Evolutionary conservation across 2,329 filamentous ascomycete species (phyloP).

Genomic region (Bretziella fagacearum): DNA sequence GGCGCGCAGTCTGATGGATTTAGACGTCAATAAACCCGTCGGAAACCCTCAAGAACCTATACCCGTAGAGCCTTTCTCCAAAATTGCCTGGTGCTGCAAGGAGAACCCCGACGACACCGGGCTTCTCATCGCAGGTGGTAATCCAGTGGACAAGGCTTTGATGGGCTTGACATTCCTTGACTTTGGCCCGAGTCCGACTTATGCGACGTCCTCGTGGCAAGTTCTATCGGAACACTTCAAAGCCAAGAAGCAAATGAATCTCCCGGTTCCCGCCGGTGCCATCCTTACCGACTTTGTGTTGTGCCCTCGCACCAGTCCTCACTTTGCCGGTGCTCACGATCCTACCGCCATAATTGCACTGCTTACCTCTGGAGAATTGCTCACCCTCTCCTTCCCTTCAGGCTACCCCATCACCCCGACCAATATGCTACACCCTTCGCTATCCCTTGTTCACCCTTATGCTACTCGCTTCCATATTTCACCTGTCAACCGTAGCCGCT

Average conservation of each 20-base stretch:
- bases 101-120: constrained; percentile 86
- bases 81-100: constrained; percentile 86
- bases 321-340: constrained; percentile 77
- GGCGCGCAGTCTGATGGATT: constrained; percentile 63
- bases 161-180: constrained; percentile 82
- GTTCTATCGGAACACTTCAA: constrained; percentile 61
- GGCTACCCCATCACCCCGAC: constrained; percentile 83
- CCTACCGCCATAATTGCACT: constrained; percentile 70
- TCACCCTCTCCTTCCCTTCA: constrained; percentile 82
- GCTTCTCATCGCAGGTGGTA: constrained; percentile 70
- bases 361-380: constrained; percentile 70
- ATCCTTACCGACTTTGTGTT: constrained; percentile 67
- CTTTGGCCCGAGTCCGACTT: constrained; percentile 72
- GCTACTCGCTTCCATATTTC: constrained; percentile 57
- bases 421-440: constrained; percentile 75
- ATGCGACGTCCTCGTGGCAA: constrained; percentile 84
- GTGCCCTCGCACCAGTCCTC: constrained; percentile 65
- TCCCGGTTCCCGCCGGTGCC: constrained; percentile 62
- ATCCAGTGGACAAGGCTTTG: constrained; percentile 44
- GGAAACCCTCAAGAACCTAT: constrained; percentile 33
- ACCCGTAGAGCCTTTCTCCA: constrained; percentile 56
- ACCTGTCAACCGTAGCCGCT: constrained; percentile 58
- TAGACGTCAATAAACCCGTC: constrained; percentile 53
- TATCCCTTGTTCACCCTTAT: constrained; percentile 83
- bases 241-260: constrained; percentile 52